phyloP scores from a whole-genome alignment of 805 yeast genomes.

The Barnettozyma vustinii region DNA sequence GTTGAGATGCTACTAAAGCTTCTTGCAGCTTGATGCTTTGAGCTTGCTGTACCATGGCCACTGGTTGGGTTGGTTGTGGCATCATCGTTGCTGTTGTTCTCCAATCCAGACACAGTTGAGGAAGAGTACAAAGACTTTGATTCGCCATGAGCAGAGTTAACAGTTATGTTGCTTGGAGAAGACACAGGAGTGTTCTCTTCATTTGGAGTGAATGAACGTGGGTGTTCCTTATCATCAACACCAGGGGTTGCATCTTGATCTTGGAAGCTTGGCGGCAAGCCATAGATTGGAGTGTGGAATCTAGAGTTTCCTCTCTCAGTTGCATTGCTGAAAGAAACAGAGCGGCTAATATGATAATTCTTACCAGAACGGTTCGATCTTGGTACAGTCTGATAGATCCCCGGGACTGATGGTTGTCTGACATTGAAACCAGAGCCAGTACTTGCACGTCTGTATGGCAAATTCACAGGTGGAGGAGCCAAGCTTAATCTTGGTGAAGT shows the following conservation, averaged over 20 bases:
- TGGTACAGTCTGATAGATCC: constrained; percentile 3
- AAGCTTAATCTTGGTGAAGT: constrained; percentile 40
- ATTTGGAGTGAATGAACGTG: constrained; percentile 4
- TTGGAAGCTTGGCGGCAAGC: constrained; percentile 3
- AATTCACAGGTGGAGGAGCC: constrained; percentile 81
- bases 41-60: constrained; percentile 13
- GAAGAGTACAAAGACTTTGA: constrained; percentile 22
- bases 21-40: constrained; percentile 14
- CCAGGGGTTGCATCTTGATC: neutral
- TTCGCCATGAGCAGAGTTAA: constrained; percentile 22
- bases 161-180: constrained; percentile 23
- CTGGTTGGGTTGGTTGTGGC: constrained; percentile 12
- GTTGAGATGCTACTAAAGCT: constrained; percentile 10
- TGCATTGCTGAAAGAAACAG: constrained; percentile 17
- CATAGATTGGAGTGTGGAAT: constrained; percentile 11
- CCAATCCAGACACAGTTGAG: constrained; percentile 21
- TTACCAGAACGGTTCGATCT: constrained; percentile 9
- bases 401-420: constrained; percentile 4
- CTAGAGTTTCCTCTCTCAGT: constrained; percentile 3
- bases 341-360: constrained; percentile 11
- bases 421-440: constrained; percentile 23
- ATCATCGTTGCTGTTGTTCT: constrained; percentile 14
- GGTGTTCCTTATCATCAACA: constrained; percentile 1
- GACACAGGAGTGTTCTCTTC: constrained; percentile 22
- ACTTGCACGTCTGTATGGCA: constrained; percentile 39